Evolutionary conservation across 768 basidiomycete genomes (phyloP).

Genomic region (Tubosaeta sp.): DNA sequence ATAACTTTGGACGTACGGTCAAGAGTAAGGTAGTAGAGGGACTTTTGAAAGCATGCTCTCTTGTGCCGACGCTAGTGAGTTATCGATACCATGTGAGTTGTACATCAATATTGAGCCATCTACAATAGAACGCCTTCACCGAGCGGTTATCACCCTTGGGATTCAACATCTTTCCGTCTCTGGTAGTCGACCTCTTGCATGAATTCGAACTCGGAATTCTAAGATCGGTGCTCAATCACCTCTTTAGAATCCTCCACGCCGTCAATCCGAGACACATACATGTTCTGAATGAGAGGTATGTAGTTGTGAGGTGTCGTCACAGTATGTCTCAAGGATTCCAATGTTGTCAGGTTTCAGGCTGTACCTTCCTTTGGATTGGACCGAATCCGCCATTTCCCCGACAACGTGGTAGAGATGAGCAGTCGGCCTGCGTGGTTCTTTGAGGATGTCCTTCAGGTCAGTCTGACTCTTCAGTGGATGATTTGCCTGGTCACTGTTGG

Average conservation of each 20-base stretch:
- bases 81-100: no score
- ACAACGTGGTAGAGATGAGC: background rate
- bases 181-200: slow-evolving; percentile 1
- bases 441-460: background rate
- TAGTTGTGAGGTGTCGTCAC: no score
- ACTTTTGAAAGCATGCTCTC: no score
- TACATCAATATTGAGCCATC: no score
- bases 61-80: no score
- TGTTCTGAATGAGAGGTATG: background rate
- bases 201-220: background rate
- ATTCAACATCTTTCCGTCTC: background rate
- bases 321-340: no score
- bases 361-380: background rate
- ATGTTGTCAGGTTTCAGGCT: background rate
- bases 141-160: background rate
- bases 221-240: background rate
- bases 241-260: background rate
- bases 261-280: background rate
- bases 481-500: no score
- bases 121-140: no score
- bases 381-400: background rate
- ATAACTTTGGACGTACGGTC: no score
- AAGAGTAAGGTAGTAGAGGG: no score
- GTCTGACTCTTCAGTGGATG: no score
- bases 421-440: background rate